A percentile compares a stretch with the other conserved stretches of the same genome.
These are phyloP conservation scores for Ziziphus jujuba DNA, from an alignment of 306 rosid species.

Conservation along the genomic window DNA sequence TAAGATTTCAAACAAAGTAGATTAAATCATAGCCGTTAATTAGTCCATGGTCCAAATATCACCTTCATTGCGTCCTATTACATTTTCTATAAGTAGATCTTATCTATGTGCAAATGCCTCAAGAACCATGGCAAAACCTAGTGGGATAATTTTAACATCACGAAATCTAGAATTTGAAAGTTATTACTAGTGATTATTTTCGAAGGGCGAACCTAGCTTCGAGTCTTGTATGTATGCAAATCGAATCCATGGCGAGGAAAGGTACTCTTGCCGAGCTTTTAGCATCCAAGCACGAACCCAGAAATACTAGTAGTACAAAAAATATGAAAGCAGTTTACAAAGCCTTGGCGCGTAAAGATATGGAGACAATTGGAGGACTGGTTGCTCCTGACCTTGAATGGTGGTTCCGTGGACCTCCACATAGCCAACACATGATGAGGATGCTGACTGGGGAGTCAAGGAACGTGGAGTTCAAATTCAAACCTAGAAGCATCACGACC, in stretches of 20 bases:
- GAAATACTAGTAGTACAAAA: background rate
- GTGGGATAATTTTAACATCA: too few relatives aligned
- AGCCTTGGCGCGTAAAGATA: slow-evolving; percentile 21
- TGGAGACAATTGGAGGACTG: slow-evolving; percentile 5
- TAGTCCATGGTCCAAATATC: background rate
- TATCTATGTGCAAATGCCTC: too few relatives aligned
- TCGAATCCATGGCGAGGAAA: background rate
- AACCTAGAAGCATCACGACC: slow-evolving; percentile 24
- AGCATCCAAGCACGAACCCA: background rate
- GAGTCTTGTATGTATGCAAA: background rate
- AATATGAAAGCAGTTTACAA: slow-evolving; percentile 24
- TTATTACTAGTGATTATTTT: background rate
- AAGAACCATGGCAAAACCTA: too few relatives aligned
- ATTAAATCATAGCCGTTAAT: background rate
- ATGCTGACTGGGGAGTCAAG: slow-evolving; percentile 25
- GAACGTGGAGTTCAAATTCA: slow-evolving; percentile 22
- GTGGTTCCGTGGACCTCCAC: slow-evolving; percentile 40
- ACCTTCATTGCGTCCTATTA: too few relatives aligned
- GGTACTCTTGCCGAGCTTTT: background rate
- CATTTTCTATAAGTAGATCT: too few relatives aligned
- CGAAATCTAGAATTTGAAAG: too few relatives aligned
- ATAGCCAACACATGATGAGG: slow-evolving; percentile 34
- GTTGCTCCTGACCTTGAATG: slow-evolving; percentile 24
- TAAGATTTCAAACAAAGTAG: background rate
- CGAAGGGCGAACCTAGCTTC: background rate